Base-by-base conservation (phyloP, 805 yeast genomes). In the Teunomyces barrocoloradensis region DNA sequence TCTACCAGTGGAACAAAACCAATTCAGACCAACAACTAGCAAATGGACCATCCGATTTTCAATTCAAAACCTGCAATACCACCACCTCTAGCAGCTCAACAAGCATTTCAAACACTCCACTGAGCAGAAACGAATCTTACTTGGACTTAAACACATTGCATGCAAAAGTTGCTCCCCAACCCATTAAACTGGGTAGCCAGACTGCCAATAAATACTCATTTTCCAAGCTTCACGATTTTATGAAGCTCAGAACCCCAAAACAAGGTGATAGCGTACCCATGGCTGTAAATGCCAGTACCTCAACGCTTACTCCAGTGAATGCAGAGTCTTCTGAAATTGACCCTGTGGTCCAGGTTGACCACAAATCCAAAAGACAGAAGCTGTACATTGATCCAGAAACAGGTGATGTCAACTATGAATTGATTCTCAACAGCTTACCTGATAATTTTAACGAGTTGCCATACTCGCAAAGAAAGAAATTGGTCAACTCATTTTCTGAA, bases 391-490 rank as follows among this genome's bases (percentile, higher is more conserved):
- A 64, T 5, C 48, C 62, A 7, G 49, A 47, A 5, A 43, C 52
- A 4, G 70, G 65, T 6, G 68, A 56, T 10, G 51, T 69, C n/a
- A 66, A 65, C 41, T 81, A 74, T 56, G 73, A 72, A 48, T 47
- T 56, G 34, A 64, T 74, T 12, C 56, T 78, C 10, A 69, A 73
- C 33, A 68, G 67, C 20, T 58, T 81, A 18, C 87, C 87, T 0
- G 61, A 71, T 1, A 75, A 81, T 55, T 83, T 81, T 56, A 66
- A 72, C 47, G 77, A 75, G 20, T 64, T 81, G 50, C 86, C 87
- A 0, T 82, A 82, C 57, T 79, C 86, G 1, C 84, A 79, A 54
- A 66, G 89, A 45, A 77, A 80, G 47, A 79, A 71, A 52, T 71
- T 48, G 48, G 76, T 66, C 12, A 61, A 61, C 43, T 66, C 71